Evolutionary conservation across 2,329 filamentous ascomycete genomes (phyloP).

Genomic region (Colletotrichum endophyticum): DNA sequence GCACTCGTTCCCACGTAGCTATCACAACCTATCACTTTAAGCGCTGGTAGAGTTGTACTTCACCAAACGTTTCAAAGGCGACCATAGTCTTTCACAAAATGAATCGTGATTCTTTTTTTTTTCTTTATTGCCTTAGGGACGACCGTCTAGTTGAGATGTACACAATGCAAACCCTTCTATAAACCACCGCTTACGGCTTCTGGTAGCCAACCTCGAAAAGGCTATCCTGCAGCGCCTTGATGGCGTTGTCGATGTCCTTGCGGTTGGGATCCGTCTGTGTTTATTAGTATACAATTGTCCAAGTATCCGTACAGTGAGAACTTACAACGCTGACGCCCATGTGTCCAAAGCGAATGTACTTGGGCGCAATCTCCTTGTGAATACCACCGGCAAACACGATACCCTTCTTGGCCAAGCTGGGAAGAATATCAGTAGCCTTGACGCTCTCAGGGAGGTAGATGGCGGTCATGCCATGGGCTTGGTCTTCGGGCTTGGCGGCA

Average conservation of each 20-base stretch:
- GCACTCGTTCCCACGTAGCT: background rate
- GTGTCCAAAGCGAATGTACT: conserved; percentile 95
- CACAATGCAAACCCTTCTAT: background rate
- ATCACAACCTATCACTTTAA: background rate
- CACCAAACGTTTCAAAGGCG: background rate
- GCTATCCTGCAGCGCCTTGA: conserved; percentile 77
- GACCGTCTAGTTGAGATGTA: background rate
- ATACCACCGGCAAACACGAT: conserved; percentile 95
- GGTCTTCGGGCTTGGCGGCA: conserved; percentile 83
- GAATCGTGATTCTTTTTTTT: background rate
- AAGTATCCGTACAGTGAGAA: conserved; percentile 21
- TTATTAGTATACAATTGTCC: conserved; percentile 24
- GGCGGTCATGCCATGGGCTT: conserved; percentile 97
- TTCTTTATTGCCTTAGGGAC: background rate
- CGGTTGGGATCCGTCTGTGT: conserved; percentile 74
- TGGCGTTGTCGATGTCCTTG: conserved; percentile 82
- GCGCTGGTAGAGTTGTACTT: background rate
- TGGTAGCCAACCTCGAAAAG: conserved; percentile 75
- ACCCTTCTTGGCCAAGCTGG: conserved; percentile 82
- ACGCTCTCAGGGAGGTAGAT: conserved; percentile 91
- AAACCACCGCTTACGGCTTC: conserved; percentile 38
- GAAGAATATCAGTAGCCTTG: conserved; percentile 81
- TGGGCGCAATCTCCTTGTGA: conserved; percentile 92
- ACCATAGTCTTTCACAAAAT: background rate
- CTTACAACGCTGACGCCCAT: conserved; percentile 92